Evolutionary conservation across 2,329 filamentous ascomycete genomes (phyloP), one percentile per base, ranked within the genome.

Genomic region (Exophiala mesophila): DNA sequence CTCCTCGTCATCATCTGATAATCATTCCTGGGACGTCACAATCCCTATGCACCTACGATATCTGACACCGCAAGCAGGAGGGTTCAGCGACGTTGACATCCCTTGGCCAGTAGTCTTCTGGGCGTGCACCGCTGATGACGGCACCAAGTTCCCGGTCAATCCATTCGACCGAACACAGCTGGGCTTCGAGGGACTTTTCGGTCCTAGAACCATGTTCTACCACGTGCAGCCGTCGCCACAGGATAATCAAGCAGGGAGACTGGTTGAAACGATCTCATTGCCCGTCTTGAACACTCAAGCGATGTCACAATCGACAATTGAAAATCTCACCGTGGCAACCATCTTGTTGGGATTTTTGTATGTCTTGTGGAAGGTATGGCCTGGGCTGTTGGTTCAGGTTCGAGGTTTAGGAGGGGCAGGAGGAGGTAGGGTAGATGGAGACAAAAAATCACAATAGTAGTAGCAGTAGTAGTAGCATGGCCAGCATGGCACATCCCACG

Each of bases 31-130:
- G 55, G 60, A 64, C 13, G 57, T 68, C 12, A 62, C 67, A 9
- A 76, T 97, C 24, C 89, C 90, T 0, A 73, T 94, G 10, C 90
- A 97, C 59, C 73, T 95, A 3, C 83, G 90, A 21, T 97, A 96
- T 61, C 72, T 94, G 3, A 66, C 72, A 4, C 85, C 85, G 0
- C 39, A 41, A n/a, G 12, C 23, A 15, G 40, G 40, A 4, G 50
- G 50, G 7, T 26, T 37, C 5, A 71, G 73, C 0, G 61, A 63
- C 31, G 63, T 81, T 1, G 67, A 78, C n/a, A 62, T 92, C 0
- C 85, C 90, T 0, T 89, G 84, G 68, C 90, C 90, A 0, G 76
- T 78, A 0, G 76, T 96, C 0, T 96, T 96, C 69, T 96, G 89
- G 89, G 88, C 88, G 1, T 97, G 90, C 59, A 72, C 76, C 5